Base-by-base conservation (phyloP, 495 filamentous ascomycete genomes). In the Podospora pseudoanserina region DNA sequence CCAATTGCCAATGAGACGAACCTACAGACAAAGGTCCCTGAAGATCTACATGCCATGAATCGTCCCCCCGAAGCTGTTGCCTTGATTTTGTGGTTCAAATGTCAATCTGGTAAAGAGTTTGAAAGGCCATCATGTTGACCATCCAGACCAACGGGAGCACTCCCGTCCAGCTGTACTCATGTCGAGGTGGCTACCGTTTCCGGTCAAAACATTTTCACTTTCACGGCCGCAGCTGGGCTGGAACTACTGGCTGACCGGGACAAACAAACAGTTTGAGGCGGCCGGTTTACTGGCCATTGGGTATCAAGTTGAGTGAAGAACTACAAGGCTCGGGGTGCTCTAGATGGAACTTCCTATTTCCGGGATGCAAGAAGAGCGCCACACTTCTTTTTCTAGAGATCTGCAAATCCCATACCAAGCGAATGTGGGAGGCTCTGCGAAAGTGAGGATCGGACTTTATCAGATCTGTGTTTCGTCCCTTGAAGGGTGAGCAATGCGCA, bases 201-300 rank as follows among this genome's bases (percentile, higher is more conserved):
- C 61, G 61, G 61, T 44, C 61, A 63, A 49, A 63, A 39, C 32
- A 63, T 63, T 63, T 13, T 49, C 39, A 49, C 39, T 49, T 11
- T 49, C 39, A 11, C 7, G 39, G 15, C 61, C 15, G 34, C 30
- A n/a, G 19, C 16, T 62, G 60, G 23, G 27, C 5, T 27, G 23
- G 23, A 23, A 23, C 23, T 23, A 23, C 23, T 23, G 19, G 9
- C 26, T 62, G 20, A 49, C 28, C 34, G 19, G 34, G 28, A 63
- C 19, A 44, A 19, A 49, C 28, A 20, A 39, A 30, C 61, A 49
- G 13, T 7, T 49, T 4, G 32, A 19, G 61, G 27, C 0, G 16
- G 15, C 20, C 19, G 6, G 30, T 32, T 4, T 16, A 28, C 30
- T 30, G 16, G 19, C n/a, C 34, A 32, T 32, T 7, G 13, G 4